A percentile compares a stretch with the other conserved stretches of the same genome.
Conservation (phyloP, 1,284 basidiomycete species). For the Fomitopsis betulina region DNA sequence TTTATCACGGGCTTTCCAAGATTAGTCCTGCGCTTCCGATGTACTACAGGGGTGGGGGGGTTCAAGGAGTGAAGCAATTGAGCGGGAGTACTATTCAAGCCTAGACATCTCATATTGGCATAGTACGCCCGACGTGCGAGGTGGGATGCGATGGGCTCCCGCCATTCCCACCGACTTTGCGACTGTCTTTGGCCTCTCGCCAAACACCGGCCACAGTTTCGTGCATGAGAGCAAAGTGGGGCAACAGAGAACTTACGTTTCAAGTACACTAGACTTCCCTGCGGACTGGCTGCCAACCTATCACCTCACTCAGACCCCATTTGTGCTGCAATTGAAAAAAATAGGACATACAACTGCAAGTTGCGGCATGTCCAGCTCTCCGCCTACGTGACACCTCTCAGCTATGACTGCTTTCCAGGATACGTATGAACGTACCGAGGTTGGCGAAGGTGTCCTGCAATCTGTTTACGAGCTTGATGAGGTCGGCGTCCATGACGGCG, state of each 20-base stretch:
- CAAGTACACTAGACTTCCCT: constrained; percentile 82
- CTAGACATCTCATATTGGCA: no score
- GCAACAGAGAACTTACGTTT: constrained; percentile 55
- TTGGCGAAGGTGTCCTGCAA: constrained; percentile 88
- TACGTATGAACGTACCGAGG: constrained; percentile 49
- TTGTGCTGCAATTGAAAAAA: not conserved
- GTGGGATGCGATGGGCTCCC: no score
- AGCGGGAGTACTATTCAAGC: no score
- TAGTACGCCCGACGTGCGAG: no score
- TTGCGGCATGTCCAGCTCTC: constrained; percentile 85
- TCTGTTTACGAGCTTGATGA: constrained; percentile 94
- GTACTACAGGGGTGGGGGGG: no score
- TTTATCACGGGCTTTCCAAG: no score
- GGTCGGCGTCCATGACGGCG: constrained; percentile 88
- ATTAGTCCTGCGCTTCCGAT: no score
- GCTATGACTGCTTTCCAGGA: constrained; percentile 1
- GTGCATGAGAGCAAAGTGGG: no score
- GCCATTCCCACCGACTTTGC: no score
- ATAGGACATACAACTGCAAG: constrained; percentile 58
- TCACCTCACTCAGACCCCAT: not conserved
- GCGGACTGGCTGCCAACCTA: constrained; percentile 85
- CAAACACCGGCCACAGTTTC: no score
- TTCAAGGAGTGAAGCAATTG: no score
- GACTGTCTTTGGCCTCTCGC: no score
- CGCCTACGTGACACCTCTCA: constrained; percentile 42